Base-by-base conservation (phyloP, 2,329 filamentous ascomycete genomes). In the Diaporthe sp. region DNA sequence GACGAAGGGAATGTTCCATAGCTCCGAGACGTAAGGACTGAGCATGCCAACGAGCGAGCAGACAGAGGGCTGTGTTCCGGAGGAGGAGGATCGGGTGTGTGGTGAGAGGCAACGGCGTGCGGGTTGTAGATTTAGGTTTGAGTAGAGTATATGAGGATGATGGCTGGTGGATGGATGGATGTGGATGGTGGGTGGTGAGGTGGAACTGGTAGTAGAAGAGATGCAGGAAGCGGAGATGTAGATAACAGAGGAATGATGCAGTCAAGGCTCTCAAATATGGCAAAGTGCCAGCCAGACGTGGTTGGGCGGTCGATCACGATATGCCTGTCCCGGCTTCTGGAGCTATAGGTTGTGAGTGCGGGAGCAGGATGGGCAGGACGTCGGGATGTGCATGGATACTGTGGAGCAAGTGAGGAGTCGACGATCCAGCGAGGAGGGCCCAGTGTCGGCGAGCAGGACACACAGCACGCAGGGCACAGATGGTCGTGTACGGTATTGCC, bases 1-100 rank as follows among this genome's bases (percentile, higher is more conserved):
- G 82, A 78, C 84, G 80, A 79, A 86, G 81, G 80, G 83, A 81
- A 77, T 79, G 82, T 77, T 89, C 84, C 88, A 89, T 89, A 78
- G 81, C 82, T 84, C 83, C 83, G 85, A 80, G 30, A 19, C 28
- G 33, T 35, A 50, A 47, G 12, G 33, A 47, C n/a, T 61, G 52
- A 40, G 42, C 67, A 52, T 66, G 71, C 74, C 74, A 71, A 60
- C 68, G 60, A 72, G 68, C 68, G 60, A 72, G 68, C 30, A 52
- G 58, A 47, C 30, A 58, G 58, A 47, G n/a, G 25, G 42, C 60
- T 50, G 45, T 38, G 30, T 70, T 22, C 35, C 28, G 58, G 47
- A 19, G 15, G 45, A n/a, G n/a, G n/a, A n/a, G n/a, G n/a, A n/a
- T n/a, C n/a, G n/a, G 60, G 52, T 52, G 40, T 25, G 38, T 28